Percentiles rank a stretch among this genome's conserved stretches.
phyloP scores from a whole-genome alignment of 2,329 filamentous ascomycete genomes.

The Escovopsis sp. region DNA sequence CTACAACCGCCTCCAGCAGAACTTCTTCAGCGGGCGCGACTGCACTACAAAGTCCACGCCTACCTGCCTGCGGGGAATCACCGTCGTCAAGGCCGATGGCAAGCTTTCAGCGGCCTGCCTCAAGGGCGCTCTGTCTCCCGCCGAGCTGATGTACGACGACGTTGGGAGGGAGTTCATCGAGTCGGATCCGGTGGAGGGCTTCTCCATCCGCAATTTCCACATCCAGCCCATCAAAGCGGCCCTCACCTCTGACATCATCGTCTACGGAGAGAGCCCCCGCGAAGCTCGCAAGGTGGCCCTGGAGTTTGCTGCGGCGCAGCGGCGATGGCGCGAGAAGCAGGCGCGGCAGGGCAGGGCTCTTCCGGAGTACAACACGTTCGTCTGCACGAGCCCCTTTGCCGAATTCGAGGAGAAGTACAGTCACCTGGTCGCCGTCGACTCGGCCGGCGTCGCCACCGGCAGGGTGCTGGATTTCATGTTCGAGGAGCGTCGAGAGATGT shows the following conservation, averaged over 20 bases:
- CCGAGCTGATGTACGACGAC: conserved; percentile 54
- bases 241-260: conserved; percentile 76
- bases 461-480: conserved; percentile 77
- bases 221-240: conserved; percentile 86
- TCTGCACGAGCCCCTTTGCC: conserved; percentile 48
- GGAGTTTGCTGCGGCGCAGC: conserved; percentile 63
- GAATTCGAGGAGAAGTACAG: conserved; percentile 57
- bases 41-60: conserved; percentile 53
- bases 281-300: conserved; percentile 48
- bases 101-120: conserved; percentile 60
- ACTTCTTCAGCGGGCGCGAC: conserved; percentile 73
- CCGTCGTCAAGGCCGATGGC: conserved; percentile 78
- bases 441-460: conserved; percentile 55
- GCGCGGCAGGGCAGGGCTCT: conserved; percentile 37
- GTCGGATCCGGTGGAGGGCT: conserved; percentile 74
- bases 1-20: conserved; percentile 73
- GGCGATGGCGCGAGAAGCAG: conserved; percentile 54
- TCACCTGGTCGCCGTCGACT: conserved; percentile 62
- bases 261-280: conserved; percentile 65
- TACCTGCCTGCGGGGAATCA: conserved; percentile 64
- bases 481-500: conserved; percentile 86
- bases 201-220: conserved; percentile 93
- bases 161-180: conserved; percentile 54
- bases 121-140: conserved; percentile 72
- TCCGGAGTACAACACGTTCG: conserved; percentile 72